Evolutionary conservation across 2,329 filamentous ascomycete genomes (phyloP).

Genomic region (Domatiomyces catenatus): DNA sequence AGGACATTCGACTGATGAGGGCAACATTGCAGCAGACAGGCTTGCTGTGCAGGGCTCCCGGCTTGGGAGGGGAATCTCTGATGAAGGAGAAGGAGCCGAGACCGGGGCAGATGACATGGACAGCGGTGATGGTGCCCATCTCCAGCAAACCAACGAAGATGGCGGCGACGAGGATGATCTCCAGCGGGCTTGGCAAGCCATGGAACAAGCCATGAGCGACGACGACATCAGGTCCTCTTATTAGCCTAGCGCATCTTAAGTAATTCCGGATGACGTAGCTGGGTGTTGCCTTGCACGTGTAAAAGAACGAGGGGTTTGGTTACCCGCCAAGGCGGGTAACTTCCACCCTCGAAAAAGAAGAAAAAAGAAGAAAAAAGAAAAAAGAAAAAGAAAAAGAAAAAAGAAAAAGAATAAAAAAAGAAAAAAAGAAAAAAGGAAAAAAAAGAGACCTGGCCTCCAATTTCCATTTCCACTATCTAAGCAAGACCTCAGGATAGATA

Average conservation of each 20-base stretch:
- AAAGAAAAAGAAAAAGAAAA: too few relatives aligned
- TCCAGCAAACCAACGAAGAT: neutral
- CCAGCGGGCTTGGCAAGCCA: constrained; percentile 5
- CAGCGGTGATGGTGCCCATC: neutral
- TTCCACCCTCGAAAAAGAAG: too few relatives aligned
- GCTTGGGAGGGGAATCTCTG: constrained; percentile 17
- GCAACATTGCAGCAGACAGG: constrained; percentile 67
- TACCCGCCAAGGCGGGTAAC: too few relatives aligned
- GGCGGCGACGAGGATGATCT: constrained; percentile 3
- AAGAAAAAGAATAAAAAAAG: too few relatives aligned
- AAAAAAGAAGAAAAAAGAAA: too few relatives aligned
- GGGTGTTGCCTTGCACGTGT: neutral
- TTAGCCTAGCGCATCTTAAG: too few relatives aligned
- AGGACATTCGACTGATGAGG: constrained; percentile 57
- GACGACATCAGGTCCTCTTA: neutral
- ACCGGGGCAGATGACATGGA: constrained; percentile 2
- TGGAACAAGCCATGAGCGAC: constrained; percentile 10
- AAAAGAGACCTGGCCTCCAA: too few relatives aligned
- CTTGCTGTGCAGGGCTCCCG: constrained; percentile 56
- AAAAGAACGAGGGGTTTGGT: neutral
- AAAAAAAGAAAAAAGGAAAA: too few relatives aligned
- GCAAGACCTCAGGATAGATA: too few relatives aligned
- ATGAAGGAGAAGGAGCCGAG: neutral
- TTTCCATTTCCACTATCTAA: too few relatives aligned
- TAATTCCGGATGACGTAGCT: too few relatives aligned